A percentile compares a stretch with the other conserved stretches of the same genome.
phyloP scores from a whole-genome alignment of 2,329 filamentous ascomycete genomes.

The Escovopsis sp. region DNA sequence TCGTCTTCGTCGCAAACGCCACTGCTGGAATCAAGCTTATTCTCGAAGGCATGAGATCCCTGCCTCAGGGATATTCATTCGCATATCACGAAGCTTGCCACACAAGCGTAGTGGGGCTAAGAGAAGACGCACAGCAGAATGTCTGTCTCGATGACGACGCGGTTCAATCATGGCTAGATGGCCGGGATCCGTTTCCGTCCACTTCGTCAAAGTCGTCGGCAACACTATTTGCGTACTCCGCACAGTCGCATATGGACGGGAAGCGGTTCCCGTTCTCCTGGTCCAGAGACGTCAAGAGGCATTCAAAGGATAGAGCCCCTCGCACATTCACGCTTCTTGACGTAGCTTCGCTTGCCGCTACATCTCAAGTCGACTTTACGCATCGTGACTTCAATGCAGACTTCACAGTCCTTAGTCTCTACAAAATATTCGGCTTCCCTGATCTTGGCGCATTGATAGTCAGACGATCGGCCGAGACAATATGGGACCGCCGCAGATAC shows the following conservation, averaged over 20 bases:
- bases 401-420: slow-evolving; percentile 77
- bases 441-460: slow-evolving; percentile 79
- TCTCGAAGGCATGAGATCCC: slow-evolving; percentile 57
- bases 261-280: slow-evolving; percentile 58
- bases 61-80: slow-evolving; percentile 61
- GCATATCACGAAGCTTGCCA: slow-evolving; percentile 74
- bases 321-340: slow-evolving; percentile 60
- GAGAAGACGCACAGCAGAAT: slow-evolving; percentile 53
- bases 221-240: slow-evolving; percentile 63
- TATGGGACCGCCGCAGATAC: slow-evolving; percentile 57
- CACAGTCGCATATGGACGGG: slow-evolving; percentile 88
- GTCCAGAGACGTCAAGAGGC: slow-evolving; percentile 34
- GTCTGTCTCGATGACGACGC: slow-evolving; percentile 51
- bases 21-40: slow-evolving; percentile 85
- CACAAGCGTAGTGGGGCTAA: slow-evolving; percentile 71
- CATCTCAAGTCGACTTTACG: slow-evolving; percentile 58
- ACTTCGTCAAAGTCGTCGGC: slow-evolving; percentile 11
- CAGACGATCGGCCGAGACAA: slow-evolving; percentile 49
- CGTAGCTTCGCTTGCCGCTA: slow-evolving; percentile 68
- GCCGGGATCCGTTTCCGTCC: slow-evolving; percentile 17
- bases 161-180: slow-evolving; percentile 49
- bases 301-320: slow-evolving; percentile 6
- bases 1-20: slow-evolving; percentile 85
- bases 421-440: slow-evolving; percentile 97
- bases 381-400: slow-evolving; percentile 52